phyloP scores from a whole-genome alignment of 139 green algal genomes.

The Spirogloea muscicola region DNA sequence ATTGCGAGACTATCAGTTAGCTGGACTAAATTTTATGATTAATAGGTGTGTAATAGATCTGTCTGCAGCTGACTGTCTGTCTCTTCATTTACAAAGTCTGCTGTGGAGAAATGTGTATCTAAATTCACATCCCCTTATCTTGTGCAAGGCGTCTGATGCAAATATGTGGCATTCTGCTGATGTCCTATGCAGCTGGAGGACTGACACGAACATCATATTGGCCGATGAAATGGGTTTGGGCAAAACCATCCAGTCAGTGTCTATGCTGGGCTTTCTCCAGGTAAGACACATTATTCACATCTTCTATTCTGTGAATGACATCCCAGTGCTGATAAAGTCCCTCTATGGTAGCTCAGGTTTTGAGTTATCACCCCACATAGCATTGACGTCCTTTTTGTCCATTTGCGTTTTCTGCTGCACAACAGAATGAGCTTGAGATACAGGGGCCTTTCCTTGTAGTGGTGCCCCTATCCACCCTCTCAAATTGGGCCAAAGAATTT shows the following conservation, averaged over 20 bases:
- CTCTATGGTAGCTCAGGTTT: too few species aligned
- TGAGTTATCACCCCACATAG: too few species aligned
- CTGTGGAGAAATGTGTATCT: too few species aligned
- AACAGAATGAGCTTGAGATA: slow-evolving; percentile 62
- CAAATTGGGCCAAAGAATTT: slow-evolving; percentile 90
- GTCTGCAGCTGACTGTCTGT: background rate
- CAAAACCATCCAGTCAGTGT: slow-evolving; percentile 78
- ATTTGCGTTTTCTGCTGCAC: too few species aligned
- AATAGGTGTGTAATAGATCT: slow-evolving; percentile 21
- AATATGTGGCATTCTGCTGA: too few species aligned
- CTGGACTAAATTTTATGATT: slow-evolving; percentile 86
- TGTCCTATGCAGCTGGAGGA: slow-evolving; percentile 63
- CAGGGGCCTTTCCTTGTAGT: slow-evolving; percentile 82
- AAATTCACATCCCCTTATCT: too few species aligned
- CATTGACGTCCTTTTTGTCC: too few species aligned
- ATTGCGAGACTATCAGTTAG: slow-evolving; percentile 89
- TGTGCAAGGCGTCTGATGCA: too few species aligned
- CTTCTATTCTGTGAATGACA: too few species aligned
- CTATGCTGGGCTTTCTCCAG: slow-evolving; percentile 63
- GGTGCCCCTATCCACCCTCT: slow-evolving; percentile 80
- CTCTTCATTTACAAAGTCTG: too few species aligned
- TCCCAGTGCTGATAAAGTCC: too few species aligned
- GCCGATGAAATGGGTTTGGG: slow-evolving; percentile 88
- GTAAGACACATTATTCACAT: too few species aligned
- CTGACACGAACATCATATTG: slow-evolving; percentile 83